Base-by-base conservation (phyloP, 2,329 filamentous ascomycete species). In the Botrytis sinoallii region DNA sequence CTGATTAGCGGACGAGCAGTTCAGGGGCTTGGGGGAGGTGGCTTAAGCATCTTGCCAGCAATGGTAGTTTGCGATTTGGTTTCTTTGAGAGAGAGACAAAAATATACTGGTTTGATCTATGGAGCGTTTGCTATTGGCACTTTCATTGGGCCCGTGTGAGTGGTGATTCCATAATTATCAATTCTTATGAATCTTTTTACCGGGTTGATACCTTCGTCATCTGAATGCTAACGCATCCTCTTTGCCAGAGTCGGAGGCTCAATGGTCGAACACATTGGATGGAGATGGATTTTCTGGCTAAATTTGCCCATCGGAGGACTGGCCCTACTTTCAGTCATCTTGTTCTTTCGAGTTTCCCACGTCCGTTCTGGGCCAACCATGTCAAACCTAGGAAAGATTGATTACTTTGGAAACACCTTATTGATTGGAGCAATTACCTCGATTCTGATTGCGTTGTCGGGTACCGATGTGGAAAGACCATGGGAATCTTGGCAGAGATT, bases 231-330 rank as follows among this genome's bases (percentile, higher is more conserved):
- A 52, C 9, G 10, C 46, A 52, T 52, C 4, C 46, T 25, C 10
- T 52, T 5, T 52, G 22, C 48, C 3, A 57, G n/a, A 38, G 52
- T 69, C 10, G 22, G 35, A n/a, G 61, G 35, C 32, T 32, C 61
- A 22, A 35, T 65, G 10, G 61, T 61, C 4, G 16, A 52, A 35
- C 83, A 70, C 10, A 59, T 57, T 12, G 67, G 64, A 4, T 77
- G 75, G 75, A 59, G 76, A 48, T 77, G 74, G 75, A 82, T 89
- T 1, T 90, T 90, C 79, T 89, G 86, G 85, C 86, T 90, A 77
- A 90, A 90, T 38, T 48, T 76, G 3, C 75, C 74, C 1, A 52
- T 77, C n/a, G 74, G 57, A 3, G 75, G 75, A 16, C 18, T 74
- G 14, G n/a, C 63, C 3, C 35, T 76, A 5, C 38, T 75, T 7